Percentiles rank a stretch among this genome's conserved stretches.
These are phyloP conservation scores for Agrocybe praecox DNA, from an alignment of 768 basidiomycete genomes.

Conservation along the genomic window DNA sequence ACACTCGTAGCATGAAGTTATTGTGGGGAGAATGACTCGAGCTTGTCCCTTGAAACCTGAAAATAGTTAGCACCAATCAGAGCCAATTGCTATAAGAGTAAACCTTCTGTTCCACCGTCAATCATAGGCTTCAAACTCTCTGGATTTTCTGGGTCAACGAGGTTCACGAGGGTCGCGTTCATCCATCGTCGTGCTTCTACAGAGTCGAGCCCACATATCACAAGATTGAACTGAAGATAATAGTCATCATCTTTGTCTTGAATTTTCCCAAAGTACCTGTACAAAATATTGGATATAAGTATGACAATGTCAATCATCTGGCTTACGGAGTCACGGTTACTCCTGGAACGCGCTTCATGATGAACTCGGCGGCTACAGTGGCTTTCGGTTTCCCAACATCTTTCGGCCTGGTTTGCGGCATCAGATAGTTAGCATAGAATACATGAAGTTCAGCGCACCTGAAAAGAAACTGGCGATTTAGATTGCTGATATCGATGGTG, in stretches of 20 bases:
- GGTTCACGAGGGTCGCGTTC: slow-evolving; percentile 93
- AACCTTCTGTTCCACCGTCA: slow-evolving; percentile 98
- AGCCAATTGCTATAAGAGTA: slow-evolving; percentile 3
- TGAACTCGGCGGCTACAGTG: slow-evolving; percentile 90
- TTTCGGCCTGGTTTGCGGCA: slow-evolving; percentile 53
- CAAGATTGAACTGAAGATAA: slow-evolving; percentile 95
- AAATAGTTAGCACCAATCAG: slow-evolving; percentile 1
- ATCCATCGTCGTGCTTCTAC: slow-evolving; percentile 99
- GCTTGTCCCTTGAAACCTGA: slow-evolving; percentile 99
- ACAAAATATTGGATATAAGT: background rate
- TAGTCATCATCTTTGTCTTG: slow-evolving; percentile 96
- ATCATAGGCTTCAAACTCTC: slow-evolving; percentile 96
- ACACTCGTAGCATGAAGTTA: slow-evolving; percentile 98
- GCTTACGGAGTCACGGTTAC: slow-evolving; percentile 96
- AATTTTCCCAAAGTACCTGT: slow-evolving; percentile 94
- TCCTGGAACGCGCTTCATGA: slow-evolving; percentile 95
- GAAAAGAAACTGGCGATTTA: slow-evolving; percentile 98
- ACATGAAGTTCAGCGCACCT: slow-evolving; percentile 50
- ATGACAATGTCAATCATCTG: background rate
- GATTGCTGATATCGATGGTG: slow-evolving; percentile 98
- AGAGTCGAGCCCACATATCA: slow-evolving; percentile 97
- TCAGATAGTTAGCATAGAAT: background rate
- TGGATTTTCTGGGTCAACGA: slow-evolving; percentile 91
- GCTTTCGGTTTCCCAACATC: slow-evolving; percentile 97
- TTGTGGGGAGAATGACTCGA: slow-evolving; percentile 92